Percentiles rank a stretch among this genome's conserved stretches.
These are phyloP conservation scores for Fusarium sulawesiense DNA, from an alignment of 2,329 filamentous ascomycete species.

Conservation along the genomic window DNA sequence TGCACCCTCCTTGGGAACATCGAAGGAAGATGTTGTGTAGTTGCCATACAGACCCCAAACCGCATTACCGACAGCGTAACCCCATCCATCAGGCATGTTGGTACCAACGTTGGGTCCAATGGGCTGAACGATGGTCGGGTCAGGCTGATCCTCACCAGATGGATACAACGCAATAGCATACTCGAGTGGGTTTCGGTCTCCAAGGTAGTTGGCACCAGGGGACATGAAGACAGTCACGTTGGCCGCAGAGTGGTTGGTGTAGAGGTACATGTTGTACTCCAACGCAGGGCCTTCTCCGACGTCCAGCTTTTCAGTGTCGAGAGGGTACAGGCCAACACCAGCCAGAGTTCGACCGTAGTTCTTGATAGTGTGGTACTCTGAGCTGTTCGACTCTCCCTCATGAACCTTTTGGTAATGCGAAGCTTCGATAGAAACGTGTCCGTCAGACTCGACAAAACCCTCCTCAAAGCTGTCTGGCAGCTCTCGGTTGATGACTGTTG, in stretches of 20 bases:
- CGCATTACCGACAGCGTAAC: constrained; percentile 54
- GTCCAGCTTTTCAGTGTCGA: constrained; percentile 61
- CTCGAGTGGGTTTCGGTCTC: constrained; percentile 60
- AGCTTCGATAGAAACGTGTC: constrained; percentile 66
- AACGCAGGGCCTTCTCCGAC: constrained; percentile 64
- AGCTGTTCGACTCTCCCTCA: constrained; percentile 46
- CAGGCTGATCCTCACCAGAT: constrained; percentile 39
- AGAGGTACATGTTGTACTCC: constrained; percentile 71
- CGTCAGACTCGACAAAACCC: constrained; percentile 73
- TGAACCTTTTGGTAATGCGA: constrained; percentile 61
- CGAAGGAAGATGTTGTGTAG: constrained; percentile 59
- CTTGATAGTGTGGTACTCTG: constrained; percentile 62
- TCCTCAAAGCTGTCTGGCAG: constrained; percentile 63
- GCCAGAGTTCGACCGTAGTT: constrained; percentile 68
- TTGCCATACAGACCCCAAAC: constrained; percentile 59
- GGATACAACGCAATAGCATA: constrained; percentile 63
- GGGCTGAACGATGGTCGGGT: constrained; percentile 17
- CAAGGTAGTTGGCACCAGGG: constrained; percentile 64
- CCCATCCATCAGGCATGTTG: constrained; percentile 35
- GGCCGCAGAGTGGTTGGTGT: constrained; percentile 60
- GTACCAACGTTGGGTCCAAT: constrained; percentile 29
- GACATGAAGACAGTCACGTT: constrained; percentile 63
- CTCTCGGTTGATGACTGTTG: constrained; percentile 64
- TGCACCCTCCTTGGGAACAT: constrained; percentile 55
- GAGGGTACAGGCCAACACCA: constrained; percentile 67